Evolutionary conservation across 148 eudicot species (phyloP), one percentile per base, ranked within the genome.

Genomic region (Camellia granthamiana): DNA sequence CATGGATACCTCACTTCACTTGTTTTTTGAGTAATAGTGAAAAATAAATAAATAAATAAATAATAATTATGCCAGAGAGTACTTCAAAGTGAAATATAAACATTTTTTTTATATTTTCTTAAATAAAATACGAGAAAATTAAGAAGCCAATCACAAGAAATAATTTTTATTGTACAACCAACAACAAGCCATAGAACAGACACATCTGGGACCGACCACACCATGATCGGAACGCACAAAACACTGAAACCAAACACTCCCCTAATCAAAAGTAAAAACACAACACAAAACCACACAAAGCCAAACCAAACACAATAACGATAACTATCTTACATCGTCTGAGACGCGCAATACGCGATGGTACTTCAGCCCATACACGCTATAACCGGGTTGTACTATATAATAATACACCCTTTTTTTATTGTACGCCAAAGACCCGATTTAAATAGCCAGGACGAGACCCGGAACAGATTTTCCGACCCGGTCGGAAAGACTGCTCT

Each of bases 391-490:
- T 74, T 74, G 77, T 74, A 74, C 77, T 18, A 23, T 23, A 23
- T 23, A 23, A 23, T 23, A 30, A 30, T 30, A 30, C 38, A 30
- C 38, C 38, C 38, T 30, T 30, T 30, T 16, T 38, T 38, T 3
- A 30, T 56, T 0, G 8, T 10, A 43, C 74, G 6, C 0, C 55
- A 11, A 12, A n/a, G 13, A 5, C 30, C 42, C 2, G 41, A 10
- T 54, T 72, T 84, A 84, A 67, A 84, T 78, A 0, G 87, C 82
- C 2, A 84, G 87, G 3, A 84, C 84, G 44, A 84, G 79, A 69
- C 87, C 87, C 19, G 87, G 87, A 0, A 84, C 84, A 9, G 87
- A 84, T 6, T 74, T 74, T 18, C 86, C 86, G 69, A 78, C 81
- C 60, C 64, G 81, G 47, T 84, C 51, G 23, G 84, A 84, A 5